Conservation (phyloP, 768 basidiomycete species). For the Phylloporus arenicola region DNA sequence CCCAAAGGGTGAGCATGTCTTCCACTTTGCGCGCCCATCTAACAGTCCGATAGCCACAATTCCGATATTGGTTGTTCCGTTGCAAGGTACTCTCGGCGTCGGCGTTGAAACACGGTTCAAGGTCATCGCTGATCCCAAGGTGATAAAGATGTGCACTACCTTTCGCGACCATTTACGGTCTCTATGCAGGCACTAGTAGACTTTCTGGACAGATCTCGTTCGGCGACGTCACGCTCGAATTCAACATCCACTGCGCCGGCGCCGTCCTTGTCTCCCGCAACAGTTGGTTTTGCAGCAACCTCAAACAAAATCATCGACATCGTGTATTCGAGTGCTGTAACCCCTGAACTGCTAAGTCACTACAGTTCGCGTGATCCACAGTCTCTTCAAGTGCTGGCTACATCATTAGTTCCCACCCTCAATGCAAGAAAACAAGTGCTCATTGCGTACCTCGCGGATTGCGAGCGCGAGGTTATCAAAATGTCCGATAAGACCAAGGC, state of each 20-base stretch:
- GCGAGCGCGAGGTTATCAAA: slow-evolving; percentile 40
- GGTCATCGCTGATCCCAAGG: slow-evolving; percentile 71
- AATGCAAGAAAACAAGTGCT: slow-evolving; percentile 47
- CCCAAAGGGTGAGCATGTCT: slow-evolving; percentile 48
- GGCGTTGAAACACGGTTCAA: slow-evolving; percentile 78
- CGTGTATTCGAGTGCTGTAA: slow-evolving; percentile 56
- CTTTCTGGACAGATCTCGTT: slow-evolving; percentile 81
- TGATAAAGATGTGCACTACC: not conserved
- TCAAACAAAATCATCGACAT: slow-evolving; percentile 37
- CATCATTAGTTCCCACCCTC: slow-evolving; percentile 38
- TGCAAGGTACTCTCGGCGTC: slow-evolving; percentile 61
- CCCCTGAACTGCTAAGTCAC: slow-evolving; percentile 57
- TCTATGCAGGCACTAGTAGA: slow-evolving; percentile 59
- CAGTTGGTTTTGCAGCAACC: slow-evolving; percentile 53
- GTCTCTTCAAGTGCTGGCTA: slow-evolving; percentile 47
- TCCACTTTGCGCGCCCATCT: slow-evolving; percentile 6
- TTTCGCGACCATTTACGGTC: not conserved
- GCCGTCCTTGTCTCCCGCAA: slow-evolving; percentile 72
- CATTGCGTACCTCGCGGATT: slow-evolving; percentile 45
- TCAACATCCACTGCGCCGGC: slow-evolving; percentile 72
- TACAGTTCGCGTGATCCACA: slow-evolving; percentile 54
- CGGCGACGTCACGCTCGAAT: slow-evolving; percentile 57
- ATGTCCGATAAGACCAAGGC: slow-evolving; percentile 58
- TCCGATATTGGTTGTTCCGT: slow-evolving; percentile 81
- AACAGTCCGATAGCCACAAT: slow-evolving; percentile 52